Base-by-base conservation (phyloP, 2,329 filamentous ascomycete genomes). In the Claviceps africana region DNA sequence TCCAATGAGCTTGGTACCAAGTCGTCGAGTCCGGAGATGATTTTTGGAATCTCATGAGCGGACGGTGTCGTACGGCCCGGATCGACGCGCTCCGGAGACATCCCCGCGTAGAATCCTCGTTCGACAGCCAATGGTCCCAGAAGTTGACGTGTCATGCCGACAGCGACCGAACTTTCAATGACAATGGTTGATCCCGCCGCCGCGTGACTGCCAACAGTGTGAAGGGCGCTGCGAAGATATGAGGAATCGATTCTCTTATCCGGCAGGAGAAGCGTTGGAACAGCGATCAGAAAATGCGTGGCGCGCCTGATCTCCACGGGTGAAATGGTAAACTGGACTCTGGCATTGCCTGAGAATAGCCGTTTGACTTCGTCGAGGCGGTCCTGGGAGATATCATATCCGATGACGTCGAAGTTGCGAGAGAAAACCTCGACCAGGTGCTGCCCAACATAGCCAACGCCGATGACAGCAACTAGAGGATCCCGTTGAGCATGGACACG, bases 51-150 rank as follows among this genome's bases (percentile, higher is more conserved):
- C 15, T 64, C 62, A 15, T 65, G 57, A 1, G 68, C 61, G 0
- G 71, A 61, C 0, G 72, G 68, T 10, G 66, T 63, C 2, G 62
- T 58, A 2, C 75, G 70, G 6, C 75, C 75, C 0, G 75, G 75
- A 44, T 78, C 75, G n/a, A 77, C 71, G 10, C 74, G 67, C 63
- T 76, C 72, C 4, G 73, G 73, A 1, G 73, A 75, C 73, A 77
- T 77, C 51, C 73, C 73, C 1, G 66, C 71, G 33, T 67, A 69
- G 57, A 75, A 70, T 5, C 70, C 66, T 30, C 63, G 65, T 25
- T 64, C 60, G 52, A 66, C 57, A 21, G 70, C 72, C 19, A 77
- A 60, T 9, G 73, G 71, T 0, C 69, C 71, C 19, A 78, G 69
- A 5, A 78, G 66, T 40, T 68, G 56, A 17, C 76, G 67, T 0